Evolutionary conservation across 768 basidiomycete genomes (phyloP), one percentile per base, ranked within the genome.

Genomic region (Phanerochaete carnosa): DNA sequence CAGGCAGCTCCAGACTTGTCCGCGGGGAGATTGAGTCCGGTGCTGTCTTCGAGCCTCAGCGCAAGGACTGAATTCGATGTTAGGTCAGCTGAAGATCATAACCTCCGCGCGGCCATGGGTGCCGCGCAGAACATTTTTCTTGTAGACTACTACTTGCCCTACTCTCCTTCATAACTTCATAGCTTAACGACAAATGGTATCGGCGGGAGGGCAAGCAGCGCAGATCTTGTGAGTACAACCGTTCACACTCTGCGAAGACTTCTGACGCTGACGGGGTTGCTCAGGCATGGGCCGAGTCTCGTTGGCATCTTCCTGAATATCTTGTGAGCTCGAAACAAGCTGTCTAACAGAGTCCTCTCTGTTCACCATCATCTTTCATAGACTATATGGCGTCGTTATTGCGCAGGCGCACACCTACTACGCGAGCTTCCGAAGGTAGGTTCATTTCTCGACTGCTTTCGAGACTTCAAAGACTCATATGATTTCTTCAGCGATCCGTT

Each of bases 241-340:
- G 5, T 8, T 19, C 19, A 12, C 39, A 19, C 11, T 19, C 8
- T 43, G 39, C 8, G 19, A 11, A n/a, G n/a, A n/a, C n/a, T n/a
- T n/a, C n/a, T n/a, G n/a, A n/a, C n/a, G n/a, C 39, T 19, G 8
- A 7, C 5, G 8, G 11, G 39, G 4, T 8, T 19, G 11, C 39
- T 4, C 23, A 62, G 61, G 9, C 57, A 58, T 29, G 61, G 61
- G 9, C 61, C 61, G 22, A 55, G 55, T 19, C 61, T 62, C 29
- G 15, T 62, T 9, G 61, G 61, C 30, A 62, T 56, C 19, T 57
- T 62, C 30, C 35, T 62, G 6, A 62, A 62, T 33, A 29, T 62
- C 32, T 12, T 58, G 51, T 52, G 16, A 4, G 47, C 6, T 5
- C 47, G 23, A 6, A 46, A 7, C 19, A 7, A 3, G 6, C 25